Base-by-base conservation (phyloP, 73 alveolate species). In the Paramecium pentaurelia region DNA sequence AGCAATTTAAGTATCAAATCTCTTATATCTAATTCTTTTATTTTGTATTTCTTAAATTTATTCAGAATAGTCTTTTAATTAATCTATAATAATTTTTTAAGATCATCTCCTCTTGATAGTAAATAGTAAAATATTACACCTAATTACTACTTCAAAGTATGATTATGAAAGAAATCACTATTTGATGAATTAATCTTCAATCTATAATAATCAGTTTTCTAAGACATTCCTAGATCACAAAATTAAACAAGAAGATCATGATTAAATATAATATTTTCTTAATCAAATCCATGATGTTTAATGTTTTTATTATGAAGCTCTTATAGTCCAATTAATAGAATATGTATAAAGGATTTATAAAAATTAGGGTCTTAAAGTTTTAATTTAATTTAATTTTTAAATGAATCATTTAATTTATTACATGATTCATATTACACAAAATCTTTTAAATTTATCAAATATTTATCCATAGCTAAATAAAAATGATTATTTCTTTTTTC, bases 281-380 rank as follows among this genome's bases (percentile, higher is more conserved):
- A 99, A 80, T 96, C 96, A 77, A 97, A 87, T 93, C 97, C 99
- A 73, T 99, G 73, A 93, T 97, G 99, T 34, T 97, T 96, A 10
- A 97, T 94, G 20, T 94, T 86, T 45, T 86, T 70, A 2, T 96
- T 92, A 80, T 97, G 97, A 27, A 97, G 93, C 91, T 93, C 95
- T 18, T 58, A 25, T 47, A 97, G 87, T 4, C 98, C 99, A 32
- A 86, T 60, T 54, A 96, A 64, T 59, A 95, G 60, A 85, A 95
- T 95, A 83, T 84, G 58, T 93, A 97, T 86, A 30, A 96, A 93
- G 12, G 42, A n/a, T 18, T 80, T 3, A 45, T 44, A 49, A 80
- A 80, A 80, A n/a, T 60, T 42, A 32, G 25, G 85, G 36, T 75
- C 83, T 9, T 45, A 4, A 7, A 47, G 71, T 20, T 12, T 28